These are phyloP conservation scores for Flammula alnicola DNA, from an alignment of 1,284 basidiomycete genomes.

Conservation along the genomic window DNA sequence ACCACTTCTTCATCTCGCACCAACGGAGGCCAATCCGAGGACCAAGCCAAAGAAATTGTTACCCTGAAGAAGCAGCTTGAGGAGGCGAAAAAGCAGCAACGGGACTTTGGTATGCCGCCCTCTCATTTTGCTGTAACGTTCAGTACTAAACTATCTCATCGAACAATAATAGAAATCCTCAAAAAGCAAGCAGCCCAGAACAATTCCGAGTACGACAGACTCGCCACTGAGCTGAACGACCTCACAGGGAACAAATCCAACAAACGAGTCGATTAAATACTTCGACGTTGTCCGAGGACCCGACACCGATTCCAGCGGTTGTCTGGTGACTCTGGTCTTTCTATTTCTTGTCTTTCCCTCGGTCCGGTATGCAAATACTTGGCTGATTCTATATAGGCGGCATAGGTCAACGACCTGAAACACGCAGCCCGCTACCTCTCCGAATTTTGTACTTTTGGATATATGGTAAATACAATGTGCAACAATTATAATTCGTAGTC, in stretches of 20 bases:
- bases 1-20: constrained; percentile 40
- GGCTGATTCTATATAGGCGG: too few relatives aligned
- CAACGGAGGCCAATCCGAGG: constrained; percentile 37
- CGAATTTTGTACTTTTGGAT: too few relatives aligned
- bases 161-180: constrained; percentile 59
- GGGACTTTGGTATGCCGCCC: constrained; percentile 49
- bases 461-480: too few relatives aligned
- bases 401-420: too few relatives aligned
- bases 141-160: constrained; percentile 4
- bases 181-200: constrained; percentile 85
- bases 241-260: constrained; percentile 57
- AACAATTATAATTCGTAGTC: too few relatives aligned
- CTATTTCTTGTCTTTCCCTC: too few relatives aligned
- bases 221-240: constrained; percentile 79
- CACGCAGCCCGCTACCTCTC: too few relatives aligned
- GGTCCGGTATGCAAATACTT: too few relatives aligned
- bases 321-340: too few relatives aligned
- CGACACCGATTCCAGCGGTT: too few relatives aligned
- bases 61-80: constrained; percentile 66
- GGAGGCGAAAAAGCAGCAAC: constrained; percentile 40
- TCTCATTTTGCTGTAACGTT: not conserved
- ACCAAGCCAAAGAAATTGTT: constrained; percentile 64
- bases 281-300: too few relatives aligned
- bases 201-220: constrained; percentile 77
- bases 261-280: constrained; percentile 38